These are phyloP conservation scores for Eimeria praecox DNA, from an alignment of 169 alveolate species.

Conservation along the genomic window DNA sequence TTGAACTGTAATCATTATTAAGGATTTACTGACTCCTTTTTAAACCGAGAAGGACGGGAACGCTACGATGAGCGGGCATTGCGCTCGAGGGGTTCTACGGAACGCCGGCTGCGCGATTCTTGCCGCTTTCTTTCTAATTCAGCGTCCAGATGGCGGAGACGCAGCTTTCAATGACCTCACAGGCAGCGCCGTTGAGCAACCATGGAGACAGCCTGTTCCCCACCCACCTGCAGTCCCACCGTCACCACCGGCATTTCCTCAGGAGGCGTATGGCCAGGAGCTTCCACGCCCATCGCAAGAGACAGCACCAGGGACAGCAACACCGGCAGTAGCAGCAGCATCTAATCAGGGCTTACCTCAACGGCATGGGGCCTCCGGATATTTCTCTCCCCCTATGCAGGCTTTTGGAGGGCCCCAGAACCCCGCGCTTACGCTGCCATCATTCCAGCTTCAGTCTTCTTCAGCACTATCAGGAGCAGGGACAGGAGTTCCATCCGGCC, in stretches of 20 bases:
- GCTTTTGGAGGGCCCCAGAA: neutral
- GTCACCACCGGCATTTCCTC: neutral
- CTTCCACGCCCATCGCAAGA: neutral
- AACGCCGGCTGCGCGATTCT: slow-evolving; percentile 15
- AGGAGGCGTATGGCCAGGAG: neutral
- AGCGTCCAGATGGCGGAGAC: neutral
- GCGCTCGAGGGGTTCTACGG: slow-evolving; percentile 37
- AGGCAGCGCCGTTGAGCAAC: neutral
- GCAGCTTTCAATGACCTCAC: slow-evolving; percentile 25
- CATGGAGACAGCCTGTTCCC: neutral
- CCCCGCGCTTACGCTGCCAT: neutral
- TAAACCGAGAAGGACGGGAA: neutral
- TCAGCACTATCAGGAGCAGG: neutral
- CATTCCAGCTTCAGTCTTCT: neutral
- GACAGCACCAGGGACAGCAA: neutral
- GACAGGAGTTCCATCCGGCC: neutral
- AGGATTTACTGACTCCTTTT: neutral
- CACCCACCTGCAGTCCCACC: neutral
- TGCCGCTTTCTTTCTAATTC: slow-evolving; percentile 21
- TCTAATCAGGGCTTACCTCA: neutral
- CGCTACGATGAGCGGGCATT: slow-evolving; percentile 22
- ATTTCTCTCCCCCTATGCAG: neutral
- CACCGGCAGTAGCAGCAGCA: neutral
- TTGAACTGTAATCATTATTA: neutral
- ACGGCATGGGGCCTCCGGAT: neutral